Conservation (phyloP, 2,329 filamentous ascomycete species). For the Paraphaeosphaeria sporulosa region DNA sequence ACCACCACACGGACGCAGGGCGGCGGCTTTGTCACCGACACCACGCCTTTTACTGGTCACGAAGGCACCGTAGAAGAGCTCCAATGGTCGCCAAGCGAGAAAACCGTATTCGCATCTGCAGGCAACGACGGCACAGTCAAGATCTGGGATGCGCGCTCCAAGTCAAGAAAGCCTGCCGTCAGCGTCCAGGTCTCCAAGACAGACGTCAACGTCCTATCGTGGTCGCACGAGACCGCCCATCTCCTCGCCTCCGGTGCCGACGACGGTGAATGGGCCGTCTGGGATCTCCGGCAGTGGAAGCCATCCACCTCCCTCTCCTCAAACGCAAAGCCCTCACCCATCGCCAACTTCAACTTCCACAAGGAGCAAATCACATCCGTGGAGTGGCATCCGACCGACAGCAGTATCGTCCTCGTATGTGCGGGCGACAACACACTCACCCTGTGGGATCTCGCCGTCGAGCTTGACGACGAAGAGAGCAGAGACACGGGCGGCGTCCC, state of each 20-base stretch:
- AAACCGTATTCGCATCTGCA: slow-evolving; percentile 91
- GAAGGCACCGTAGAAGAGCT: slow-evolving; percentile 88
- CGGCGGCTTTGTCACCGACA: slow-evolving; percentile 89
- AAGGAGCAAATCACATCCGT: slow-evolving; percentile 95
- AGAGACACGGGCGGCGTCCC: slow-evolving; percentile 85
- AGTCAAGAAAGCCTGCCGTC: slow-evolving; percentile 86
- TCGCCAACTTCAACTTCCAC: slow-evolving; percentile 95
- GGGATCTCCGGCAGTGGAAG: slow-evolving; percentile 97
- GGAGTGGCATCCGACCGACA: slow-evolving; percentile 97
- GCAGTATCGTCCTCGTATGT: slow-evolving; percentile 92
- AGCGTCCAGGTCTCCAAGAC: slow-evolving; percentile 82
- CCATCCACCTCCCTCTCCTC: slow-evolving; percentile 60
- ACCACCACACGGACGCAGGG: slow-evolving; percentile 85
- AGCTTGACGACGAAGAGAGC: slow-evolving; percentile 96
- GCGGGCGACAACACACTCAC: slow-evolving; percentile 94
- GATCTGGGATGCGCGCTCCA: slow-evolving; percentile 93
- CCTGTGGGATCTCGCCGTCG: slow-evolving; percentile 94
- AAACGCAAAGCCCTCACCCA: slow-evolving; percentile 70
- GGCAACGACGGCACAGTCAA: slow-evolving; percentile 94
- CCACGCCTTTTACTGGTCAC: slow-evolving; percentile 83
- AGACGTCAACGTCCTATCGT: slow-evolving; percentile 96
- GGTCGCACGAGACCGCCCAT: slow-evolving; percentile 88
- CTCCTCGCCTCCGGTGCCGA: slow-evolving; percentile 92
- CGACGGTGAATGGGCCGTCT: slow-evolving; percentile 92
- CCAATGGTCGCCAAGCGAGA: slow-evolving; percentile 94